Conservation (phyloP, 768 basidiomycete species). For the Pulveroboletus frians region DNA sequence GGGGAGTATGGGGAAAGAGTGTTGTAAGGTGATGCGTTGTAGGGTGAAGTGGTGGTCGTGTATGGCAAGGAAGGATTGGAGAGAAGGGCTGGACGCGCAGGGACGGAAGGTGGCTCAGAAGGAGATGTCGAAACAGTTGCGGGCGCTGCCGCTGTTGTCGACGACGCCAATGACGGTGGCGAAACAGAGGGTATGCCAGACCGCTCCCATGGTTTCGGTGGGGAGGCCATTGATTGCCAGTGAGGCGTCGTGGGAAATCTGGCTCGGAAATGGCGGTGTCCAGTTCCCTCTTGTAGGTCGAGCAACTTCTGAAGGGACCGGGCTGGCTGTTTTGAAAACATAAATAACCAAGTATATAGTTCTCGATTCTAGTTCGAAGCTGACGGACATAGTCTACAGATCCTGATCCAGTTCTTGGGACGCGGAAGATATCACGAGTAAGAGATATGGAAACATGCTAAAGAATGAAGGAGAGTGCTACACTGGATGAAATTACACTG, state of each 20-base stretch:
- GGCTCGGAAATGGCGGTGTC: too few relatives aligned
- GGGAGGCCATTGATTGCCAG: constrained; percentile 55
- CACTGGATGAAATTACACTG: neutral
- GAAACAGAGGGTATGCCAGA: constrained; percentile 35
- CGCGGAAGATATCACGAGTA: constrained; percentile 1
- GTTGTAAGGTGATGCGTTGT: constrained; percentile 40
- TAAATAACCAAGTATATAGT: neutral
- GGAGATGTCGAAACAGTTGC: constrained; percentile 21
- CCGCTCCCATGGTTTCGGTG: constrained; percentile 89
- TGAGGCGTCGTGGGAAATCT: constrained; percentile 16
- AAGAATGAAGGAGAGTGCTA: constrained; percentile 1
- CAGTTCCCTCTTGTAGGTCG: too few relatives aligned
- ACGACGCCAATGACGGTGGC: constrained; percentile 20
- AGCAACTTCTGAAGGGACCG: too few relatives aligned
- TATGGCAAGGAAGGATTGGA: constrained; percentile 34
- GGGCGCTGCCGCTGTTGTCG: constrained; percentile 19
- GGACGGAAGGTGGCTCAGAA: constrained; percentile 43
- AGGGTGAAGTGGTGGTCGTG: constrained; percentile 35
- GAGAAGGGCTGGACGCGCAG: constrained; percentile 59
- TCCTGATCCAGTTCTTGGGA: constrained; percentile 23
- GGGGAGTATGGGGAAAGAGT: constrained; percentile 47
- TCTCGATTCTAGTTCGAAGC: neutral
- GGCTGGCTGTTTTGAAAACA: neutral
- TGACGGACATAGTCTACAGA: constrained; percentile 1
- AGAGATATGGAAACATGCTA: neutral